Percentiles rank a stretch among this genome's conserved stretches.
These are phyloP conservation scores for Phlyctochytrium arcticum DNA, from an alignment of 192 early-diverging fungal genomes.

Conservation along the genomic window DNA sequence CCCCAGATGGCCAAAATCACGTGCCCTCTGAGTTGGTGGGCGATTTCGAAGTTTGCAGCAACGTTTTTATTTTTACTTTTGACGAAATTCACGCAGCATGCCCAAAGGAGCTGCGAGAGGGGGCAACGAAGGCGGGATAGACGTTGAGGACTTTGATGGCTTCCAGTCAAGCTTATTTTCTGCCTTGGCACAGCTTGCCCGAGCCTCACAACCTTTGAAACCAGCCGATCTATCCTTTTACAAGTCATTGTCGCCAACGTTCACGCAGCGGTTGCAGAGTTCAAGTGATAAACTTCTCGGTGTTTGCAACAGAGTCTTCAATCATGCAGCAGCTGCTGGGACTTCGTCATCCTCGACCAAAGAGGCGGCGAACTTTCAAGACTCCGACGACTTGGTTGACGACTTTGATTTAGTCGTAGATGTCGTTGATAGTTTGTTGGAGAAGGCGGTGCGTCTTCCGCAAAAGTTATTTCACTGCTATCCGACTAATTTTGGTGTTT, in stretches of 20 bases:
- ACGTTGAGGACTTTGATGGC: constrained; percentile 8
- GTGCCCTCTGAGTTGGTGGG: too few relatives aligned
- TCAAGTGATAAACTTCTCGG: constrained; percentile 13
- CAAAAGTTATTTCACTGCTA: neutral
- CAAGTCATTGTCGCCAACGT: constrained; percentile 6
- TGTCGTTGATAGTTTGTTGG: constrained; percentile 74
- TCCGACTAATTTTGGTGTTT: neutral
- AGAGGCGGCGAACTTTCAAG: constrained; percentile 53
- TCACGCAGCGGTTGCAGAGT: constrained; percentile 9
- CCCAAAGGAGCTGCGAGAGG: too few relatives aligned
- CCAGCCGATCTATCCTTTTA: constrained; percentile 32
- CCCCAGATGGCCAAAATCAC: too few relatives aligned
- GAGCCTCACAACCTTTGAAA: constrained; percentile 23
- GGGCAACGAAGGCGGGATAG: neutral
- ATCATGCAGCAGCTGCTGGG: constrained; percentile 7
- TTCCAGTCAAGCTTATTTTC: constrained; percentile 17
- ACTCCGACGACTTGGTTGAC: constrained; percentile 65
- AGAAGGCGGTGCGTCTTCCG: constrained; percentile 61
- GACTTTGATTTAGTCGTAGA: constrained; percentile 65
- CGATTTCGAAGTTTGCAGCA: too few relatives aligned
- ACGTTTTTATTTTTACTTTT: too few relatives aligned
- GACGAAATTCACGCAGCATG: too few relatives aligned
- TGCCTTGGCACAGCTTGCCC: constrained; percentile 14
- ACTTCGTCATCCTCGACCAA: too few relatives aligned
- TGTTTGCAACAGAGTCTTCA: constrained; percentile 23